A percentile compares a stretch with the other conserved stretches of the same genome.
Evolutionary conservation across 768 basidiomycete genomes (phyloP).

Genomic region (Phaeolepiota aurea): DNA sequence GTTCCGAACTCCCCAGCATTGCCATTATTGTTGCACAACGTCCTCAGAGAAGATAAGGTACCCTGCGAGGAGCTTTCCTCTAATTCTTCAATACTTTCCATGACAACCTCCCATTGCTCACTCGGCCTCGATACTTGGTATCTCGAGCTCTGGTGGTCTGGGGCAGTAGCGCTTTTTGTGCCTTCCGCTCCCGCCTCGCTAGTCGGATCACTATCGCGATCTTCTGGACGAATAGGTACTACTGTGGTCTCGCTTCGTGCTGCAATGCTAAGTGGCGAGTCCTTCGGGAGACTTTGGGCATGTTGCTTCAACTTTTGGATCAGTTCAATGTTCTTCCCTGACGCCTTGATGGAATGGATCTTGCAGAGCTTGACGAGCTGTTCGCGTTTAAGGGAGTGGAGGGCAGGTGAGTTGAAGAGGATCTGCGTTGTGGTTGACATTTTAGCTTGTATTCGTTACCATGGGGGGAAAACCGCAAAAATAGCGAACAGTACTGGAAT

Average conservation of each 20-base stretch:
- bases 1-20: constrained; percentile 68
- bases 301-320: constrained; percentile 62
- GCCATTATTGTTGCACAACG: constrained; percentile 19
- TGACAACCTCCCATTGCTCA: constrained; percentile 82
- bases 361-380: constrained; percentile 85
- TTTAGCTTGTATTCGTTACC: not conserved
- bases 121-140: constrained; percentile 46
- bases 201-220: constrained; percentile 10
- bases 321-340: constrained; percentile 72
- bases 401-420: constrained; percentile 75
- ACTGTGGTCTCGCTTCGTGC: constrained; percentile 34
- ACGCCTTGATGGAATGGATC: constrained; percentile 69
- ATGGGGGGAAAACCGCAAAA: not conserved
- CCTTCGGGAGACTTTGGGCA: constrained; percentile 53
- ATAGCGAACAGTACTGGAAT: too few relatives aligned
- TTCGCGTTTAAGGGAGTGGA: constrained; percentile 76
- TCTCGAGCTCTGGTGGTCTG: constrained; percentile 10
- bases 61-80: constrained; percentile 49
- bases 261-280: constrained; percentile 47
- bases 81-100: constrained; percentile 69
- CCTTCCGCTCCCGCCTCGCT: constrained; percentile 18
- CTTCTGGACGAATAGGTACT: constrained; percentile 9
- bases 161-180: constrained; percentile 14
- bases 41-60: constrained; percentile 40
- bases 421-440: constrained; percentile 76